phyloP scores from a whole-genome alignment of 148 eudicot genomes.

The Fagopyrum homotropicum region DNA sequence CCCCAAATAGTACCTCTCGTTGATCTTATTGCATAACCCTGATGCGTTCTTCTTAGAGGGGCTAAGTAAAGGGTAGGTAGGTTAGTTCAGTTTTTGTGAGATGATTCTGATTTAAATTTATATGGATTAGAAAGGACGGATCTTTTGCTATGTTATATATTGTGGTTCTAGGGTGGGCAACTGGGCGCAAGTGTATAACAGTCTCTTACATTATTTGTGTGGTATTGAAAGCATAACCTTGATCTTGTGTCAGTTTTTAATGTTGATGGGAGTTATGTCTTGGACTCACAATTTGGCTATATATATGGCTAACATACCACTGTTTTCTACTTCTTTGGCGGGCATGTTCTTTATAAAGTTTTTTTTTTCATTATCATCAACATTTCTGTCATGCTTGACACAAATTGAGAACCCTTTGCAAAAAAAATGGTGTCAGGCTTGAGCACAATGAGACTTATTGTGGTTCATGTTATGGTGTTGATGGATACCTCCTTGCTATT shows the following conservation, averaged over 20 bases:
- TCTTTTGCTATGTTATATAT: background rate
- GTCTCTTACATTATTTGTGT: background rate
- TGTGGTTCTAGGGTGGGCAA: background rate
- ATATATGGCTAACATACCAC: background rate
- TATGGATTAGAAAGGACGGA: background rate
- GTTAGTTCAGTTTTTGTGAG: background rate
- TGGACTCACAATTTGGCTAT: background rate
- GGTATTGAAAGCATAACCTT: background rate
- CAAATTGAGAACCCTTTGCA: conserved; percentile 93
- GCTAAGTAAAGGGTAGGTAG: background rate
- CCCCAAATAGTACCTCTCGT: too few relatives aligned
- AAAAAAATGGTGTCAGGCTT: conserved; percentile 88
- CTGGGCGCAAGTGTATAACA: background rate
- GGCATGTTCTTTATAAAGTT: background rate
- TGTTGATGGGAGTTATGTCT: conserved; percentile 2
- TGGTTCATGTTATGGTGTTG: conserved; percentile 98
- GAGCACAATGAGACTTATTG: conserved; percentile 95
- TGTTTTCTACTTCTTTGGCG: background rate
- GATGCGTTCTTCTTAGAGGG: too few relatives aligned
- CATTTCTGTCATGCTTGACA: conserved; percentile 7
- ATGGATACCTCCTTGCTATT: conserved; percentile 28
- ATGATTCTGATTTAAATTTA: background rate
- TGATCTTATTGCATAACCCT: too few relatives aligned
- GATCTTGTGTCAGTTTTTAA: background rate
- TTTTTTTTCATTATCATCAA: conserved; percentile 1